These are phyloP conservation scores for Rhododendron griersonianum DNA, from an alignment of 148 eudicot genomes.

Conservation along the genomic window DNA sequence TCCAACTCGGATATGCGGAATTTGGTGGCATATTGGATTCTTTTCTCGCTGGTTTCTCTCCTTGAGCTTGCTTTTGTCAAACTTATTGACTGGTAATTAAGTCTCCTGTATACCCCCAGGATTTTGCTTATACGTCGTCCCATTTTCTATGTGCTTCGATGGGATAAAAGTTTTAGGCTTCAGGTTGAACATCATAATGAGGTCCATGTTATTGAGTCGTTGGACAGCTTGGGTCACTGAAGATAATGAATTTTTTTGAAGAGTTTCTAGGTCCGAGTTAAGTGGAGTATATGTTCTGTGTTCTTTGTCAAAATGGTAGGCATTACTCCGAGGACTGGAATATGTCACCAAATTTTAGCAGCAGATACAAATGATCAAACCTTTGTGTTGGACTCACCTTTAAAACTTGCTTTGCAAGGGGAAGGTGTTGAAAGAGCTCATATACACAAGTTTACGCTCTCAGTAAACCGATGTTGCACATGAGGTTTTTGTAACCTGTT, in stretches of 20 bases:
- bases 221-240: neutral
- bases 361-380: neutral
- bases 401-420: neutral
- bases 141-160: neutral
- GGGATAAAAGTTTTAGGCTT: neutral
- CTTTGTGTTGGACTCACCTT: neutral
- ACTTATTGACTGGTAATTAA: conserved; percentile 4
- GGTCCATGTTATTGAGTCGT: neutral
- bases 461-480: neutral
- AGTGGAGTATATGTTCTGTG: neutral
- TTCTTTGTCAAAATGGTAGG: too few species aligned
- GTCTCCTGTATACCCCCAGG: neutral
- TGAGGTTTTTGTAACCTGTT: neutral
- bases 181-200: neutral
- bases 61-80: conserved; percentile 11
- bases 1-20: conserved; percentile 1
- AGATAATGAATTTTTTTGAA: neutral
- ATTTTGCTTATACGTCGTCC: neutral
- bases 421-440: neutral
- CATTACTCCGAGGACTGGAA: too few species aligned
- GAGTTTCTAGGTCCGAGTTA: neutral
- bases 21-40: conserved; percentile 11
- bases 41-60: conserved; percentile 13
- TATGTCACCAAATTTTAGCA: too few species aligned
- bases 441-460: neutral